These are phyloP conservation scores for Pythium folliculosum DNA, from an alignment of 352 stramenopile species.

Conservation along the genomic window DNA sequence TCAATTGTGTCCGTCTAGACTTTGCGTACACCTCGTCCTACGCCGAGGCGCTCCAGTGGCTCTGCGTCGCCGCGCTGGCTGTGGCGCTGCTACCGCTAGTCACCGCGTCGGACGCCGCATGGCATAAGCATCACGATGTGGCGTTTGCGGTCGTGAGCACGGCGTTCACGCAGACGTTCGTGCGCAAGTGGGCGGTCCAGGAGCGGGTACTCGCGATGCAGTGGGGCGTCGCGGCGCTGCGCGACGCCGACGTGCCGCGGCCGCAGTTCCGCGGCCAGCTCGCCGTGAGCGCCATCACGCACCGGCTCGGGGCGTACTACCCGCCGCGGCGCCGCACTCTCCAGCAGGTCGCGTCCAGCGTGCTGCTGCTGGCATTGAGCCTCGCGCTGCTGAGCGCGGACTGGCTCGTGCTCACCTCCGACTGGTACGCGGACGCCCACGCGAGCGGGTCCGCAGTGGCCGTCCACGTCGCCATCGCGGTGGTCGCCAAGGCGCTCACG, in stretches of 20 bases:
- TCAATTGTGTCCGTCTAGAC: conserved; percentile 34
- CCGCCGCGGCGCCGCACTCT: conserved; percentile 33
- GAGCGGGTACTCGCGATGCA: conserved; percentile 40
- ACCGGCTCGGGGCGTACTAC: conserved; percentile 57
- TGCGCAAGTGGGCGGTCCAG: conserved; percentile 64
- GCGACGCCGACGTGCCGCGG: conserved; percentile 27
- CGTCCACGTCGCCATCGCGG: conserved; percentile 39
- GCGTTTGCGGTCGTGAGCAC: conserved; percentile 55
- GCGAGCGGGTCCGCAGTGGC: conserved; percentile 24
- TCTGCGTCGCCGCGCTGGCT: conserved; percentile 34
- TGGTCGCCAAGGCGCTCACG: conserved; percentile 41
- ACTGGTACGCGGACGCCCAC: conserved; percentile 29
- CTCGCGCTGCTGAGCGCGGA: conserved; percentile 33
- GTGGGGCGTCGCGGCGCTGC: conserved; percentile 51
- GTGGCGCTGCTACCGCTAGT: conserved; percentile 33
- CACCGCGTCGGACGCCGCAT: neutral
- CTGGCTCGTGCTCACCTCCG: conserved; percentile 41
- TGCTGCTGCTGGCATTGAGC: conserved; percentile 28
- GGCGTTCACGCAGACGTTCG: conserved; percentile 45
- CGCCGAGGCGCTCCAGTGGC: conserved; percentile 40
- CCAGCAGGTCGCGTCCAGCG: conserved; percentile 32
- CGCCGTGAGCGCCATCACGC: conserved; percentile 49
- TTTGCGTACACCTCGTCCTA: conserved; percentile 71
- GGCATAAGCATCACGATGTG: conserved; percentile 23
- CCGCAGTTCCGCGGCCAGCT: conserved; percentile 64